Percentiles rank a stretch among this genome's conserved stretches.
Evolutionary conservation across 2,329 filamentous ascomycete genomes (phyloP).

Genomic region (Graphilbum fragrans): DNA sequence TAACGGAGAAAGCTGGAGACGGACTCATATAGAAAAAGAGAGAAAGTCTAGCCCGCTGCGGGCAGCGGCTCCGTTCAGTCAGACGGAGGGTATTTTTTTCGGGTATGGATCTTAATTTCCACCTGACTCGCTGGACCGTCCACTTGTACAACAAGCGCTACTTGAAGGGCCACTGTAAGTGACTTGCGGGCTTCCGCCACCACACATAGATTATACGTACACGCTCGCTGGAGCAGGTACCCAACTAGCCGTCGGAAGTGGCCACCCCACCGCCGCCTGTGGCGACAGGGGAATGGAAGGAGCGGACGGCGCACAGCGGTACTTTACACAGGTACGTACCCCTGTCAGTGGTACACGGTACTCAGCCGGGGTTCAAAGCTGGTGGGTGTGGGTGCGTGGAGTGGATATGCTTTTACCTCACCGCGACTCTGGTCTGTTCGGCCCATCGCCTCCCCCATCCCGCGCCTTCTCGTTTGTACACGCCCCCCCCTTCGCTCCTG

Average conservation of each 20-base stretch:
- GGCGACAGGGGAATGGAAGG: neutral
- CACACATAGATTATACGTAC: no score
- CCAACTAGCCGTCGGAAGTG: neutral
- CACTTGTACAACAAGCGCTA: no score
- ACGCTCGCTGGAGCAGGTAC: neutral
- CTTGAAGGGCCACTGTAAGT: no score
- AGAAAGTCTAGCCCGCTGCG: neutral
- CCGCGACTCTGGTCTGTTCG: conserved; percentile 13
- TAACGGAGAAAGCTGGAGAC: no score
- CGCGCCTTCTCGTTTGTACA: conserved; percentile 6
- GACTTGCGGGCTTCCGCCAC: no score
- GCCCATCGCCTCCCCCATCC: conserved; percentile 10
- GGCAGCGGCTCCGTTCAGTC: conserved; percentile 5
- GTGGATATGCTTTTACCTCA: conserved; percentile 11
- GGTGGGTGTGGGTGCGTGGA: conserved; percentile 6
- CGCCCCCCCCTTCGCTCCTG: conserved; percentile 8
- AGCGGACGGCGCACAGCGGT: conserved; percentile 5
- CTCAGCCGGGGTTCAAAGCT: conserved; percentile 4
- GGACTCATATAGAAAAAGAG: no score
- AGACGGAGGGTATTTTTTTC: conserved; percentile 2
- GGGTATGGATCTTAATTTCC: neutral
- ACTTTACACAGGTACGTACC: conserved; percentile 8
- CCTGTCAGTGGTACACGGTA: conserved; percentile 10
- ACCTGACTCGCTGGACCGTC: conserved; percentile 4
- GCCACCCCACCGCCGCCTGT: neutral